phyloP scores from a whole-genome alignment of 169 alveolate species.

The Fabrea salina region DNA sequence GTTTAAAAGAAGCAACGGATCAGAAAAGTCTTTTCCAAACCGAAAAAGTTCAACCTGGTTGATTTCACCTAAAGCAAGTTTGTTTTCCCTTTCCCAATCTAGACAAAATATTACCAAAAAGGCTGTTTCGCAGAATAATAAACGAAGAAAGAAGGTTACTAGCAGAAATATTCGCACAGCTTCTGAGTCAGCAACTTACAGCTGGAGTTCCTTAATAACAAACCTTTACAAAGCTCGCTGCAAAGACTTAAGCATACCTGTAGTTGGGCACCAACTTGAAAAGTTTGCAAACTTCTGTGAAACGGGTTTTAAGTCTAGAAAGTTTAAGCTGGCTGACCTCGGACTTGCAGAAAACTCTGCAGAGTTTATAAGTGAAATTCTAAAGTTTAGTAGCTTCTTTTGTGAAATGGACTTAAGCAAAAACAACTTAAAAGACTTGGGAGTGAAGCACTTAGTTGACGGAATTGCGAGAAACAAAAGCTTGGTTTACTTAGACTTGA shows the following conservation, averaged over 20 bases:
- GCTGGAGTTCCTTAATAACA: too few species aligned
- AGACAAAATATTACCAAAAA: too few species aligned
- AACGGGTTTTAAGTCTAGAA: background rate
- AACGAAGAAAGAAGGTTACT: too few species aligned
- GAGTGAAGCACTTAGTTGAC: background rate
- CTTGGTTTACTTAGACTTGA: conserved; percentile 13
- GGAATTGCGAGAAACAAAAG: background rate
- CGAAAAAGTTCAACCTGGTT: too few species aligned
- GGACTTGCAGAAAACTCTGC: background rate
- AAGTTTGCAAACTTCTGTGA: conserved; percentile 1
- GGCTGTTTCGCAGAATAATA: too few species aligned
- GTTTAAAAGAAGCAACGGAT: background rate
- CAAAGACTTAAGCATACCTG: conserved; percentile 28
- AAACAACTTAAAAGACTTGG: conserved; percentile 30
- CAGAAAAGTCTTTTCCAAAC: background rate
- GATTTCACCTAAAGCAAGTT: too few species aligned
- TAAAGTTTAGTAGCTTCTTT: background rate
- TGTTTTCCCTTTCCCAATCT: too few species aligned
- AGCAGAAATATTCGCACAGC: too few species aligned
- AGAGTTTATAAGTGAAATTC: background rate
- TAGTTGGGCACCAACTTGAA: background rate
- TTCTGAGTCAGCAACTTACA: too few species aligned
- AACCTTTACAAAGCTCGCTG: conserved; percentile 11
- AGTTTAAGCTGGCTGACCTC: background rate
- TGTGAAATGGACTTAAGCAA: background rate